Base-by-base conservation (phyloP, 345 rosid genomes). In the Excoecaria agallocha region DNA sequence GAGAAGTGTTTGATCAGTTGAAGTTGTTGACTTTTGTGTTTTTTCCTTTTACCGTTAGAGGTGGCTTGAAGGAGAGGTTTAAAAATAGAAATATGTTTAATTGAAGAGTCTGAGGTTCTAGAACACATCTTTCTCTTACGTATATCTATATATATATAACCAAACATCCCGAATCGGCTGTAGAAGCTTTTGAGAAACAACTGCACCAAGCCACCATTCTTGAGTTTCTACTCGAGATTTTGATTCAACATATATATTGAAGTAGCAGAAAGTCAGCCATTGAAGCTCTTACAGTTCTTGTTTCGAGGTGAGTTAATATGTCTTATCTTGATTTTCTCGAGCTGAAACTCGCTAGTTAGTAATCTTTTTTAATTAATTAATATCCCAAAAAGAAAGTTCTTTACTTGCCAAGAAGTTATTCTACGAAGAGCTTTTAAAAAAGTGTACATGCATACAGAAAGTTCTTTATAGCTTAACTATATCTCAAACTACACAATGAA, bases 371-470 rank as follows among this genome's bases (percentile, higher is more conserved):
- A n/a, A n/a, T n/a, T n/a, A n/a, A n/a, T n/a, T 57, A 20, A 19
- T 43, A 3, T 50, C 54, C 17, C 16, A 25, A 70, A 73, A 68
- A 67, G 38, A 50, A 30, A 58, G 81, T 83, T 78, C 80, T 78
- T 83, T 78, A 49, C 84, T 83, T 83, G 78, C 76, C 69, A 77
- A 63, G 67, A 52, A 77, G 66, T 75, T 77, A 68, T 74, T 60
- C 77, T 37, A 19, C 58, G 54, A 57, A 64, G 17, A 68, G 61
- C 22, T 66, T 77, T 77, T 80, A 72, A 57, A 1, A 6, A 68
- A 72, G 80, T 43, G 48, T 41, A 45, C 5, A 50, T 73, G 41
- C 58, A 22, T 69, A 43, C 48, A 9, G 56, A 30, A 75, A 1
- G 24, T 54, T 64, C 52, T 17, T 13, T 60, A 13, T 61, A 35